Percentiles rank a stretch among this genome's conserved stretches.
Evolutionary conservation across 768 basidiomycete species (phyloP).

Genomic region (Pholiota microspora): DNA sequence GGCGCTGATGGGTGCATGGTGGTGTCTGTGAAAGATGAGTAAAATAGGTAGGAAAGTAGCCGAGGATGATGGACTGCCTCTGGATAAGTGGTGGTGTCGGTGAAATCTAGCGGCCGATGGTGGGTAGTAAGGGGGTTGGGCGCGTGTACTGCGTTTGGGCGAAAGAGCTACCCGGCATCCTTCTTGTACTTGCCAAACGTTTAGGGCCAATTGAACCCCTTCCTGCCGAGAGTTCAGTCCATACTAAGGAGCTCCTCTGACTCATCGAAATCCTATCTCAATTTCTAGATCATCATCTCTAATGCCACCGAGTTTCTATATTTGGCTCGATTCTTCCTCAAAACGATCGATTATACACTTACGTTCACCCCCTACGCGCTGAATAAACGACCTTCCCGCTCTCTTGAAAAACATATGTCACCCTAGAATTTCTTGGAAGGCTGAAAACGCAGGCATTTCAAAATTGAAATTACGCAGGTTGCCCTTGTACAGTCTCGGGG

Average conservation of each 20-base stretch:
- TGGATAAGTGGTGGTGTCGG: constrained; percentile 21
- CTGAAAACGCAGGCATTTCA: too few species aligned
- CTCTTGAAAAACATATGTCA: too few species aligned
- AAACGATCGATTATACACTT: too few species aligned
- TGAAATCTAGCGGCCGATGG: constrained; percentile 28
- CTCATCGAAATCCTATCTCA: neutral
- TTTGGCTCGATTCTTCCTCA: neutral
- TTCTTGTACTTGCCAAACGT: constrained; percentile 17
- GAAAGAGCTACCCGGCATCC: constrained; percentile 16
- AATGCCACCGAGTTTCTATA: neutral
- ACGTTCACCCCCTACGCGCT: too few species aligned
- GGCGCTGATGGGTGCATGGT: constrained; percentile 31
- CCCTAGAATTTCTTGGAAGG: too few species aligned
- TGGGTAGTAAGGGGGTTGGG: constrained; percentile 16
- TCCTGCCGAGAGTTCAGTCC: too few species aligned
- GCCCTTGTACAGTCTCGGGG: neutral
- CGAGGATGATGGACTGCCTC: constrained; percentile 18
- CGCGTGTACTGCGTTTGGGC: constrained; percentile 6
- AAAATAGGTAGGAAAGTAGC: constrained; percentile 7
- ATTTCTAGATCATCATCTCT: neutral
- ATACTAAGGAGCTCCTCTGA: neutral
- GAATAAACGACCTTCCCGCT: too few species aligned
- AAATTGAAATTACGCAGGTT: neutral
- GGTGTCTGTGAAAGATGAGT: constrained; percentile 8
- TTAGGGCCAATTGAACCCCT: constrained; percentile 15